Evolutionary conservation across 2,329 filamentous ascomycete genomes (phyloP), one percentile per base, ranked within the genome.

Genomic region (Xylariaceae sp.): DNA sequence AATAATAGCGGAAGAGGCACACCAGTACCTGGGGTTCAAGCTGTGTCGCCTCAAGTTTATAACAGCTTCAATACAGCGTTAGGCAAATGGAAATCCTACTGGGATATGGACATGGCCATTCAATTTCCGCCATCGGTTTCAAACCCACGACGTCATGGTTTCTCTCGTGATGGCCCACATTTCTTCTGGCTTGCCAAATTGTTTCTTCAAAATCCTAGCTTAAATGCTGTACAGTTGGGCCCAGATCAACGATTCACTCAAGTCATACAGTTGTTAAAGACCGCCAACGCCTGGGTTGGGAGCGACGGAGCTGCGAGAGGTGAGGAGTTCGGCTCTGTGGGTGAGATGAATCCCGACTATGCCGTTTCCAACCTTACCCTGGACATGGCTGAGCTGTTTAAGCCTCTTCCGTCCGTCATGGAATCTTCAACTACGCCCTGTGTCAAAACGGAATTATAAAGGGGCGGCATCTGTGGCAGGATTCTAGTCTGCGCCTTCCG

Each of bases 151-250:
- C 82, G 87, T 13, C 80, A 85, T 59, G 87, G 88, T 0, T 90
- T 90, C 69, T 89, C 84, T 48, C 76, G 86, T 43, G 87, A 91
- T 62, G 87, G 81, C 1, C 81, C 89, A 11, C 86, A 89, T 63
- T 91, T 87, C 68, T 91, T 86, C 73, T 91, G 84, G 79, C 77
- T 91, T 35, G 87, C 85, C 13, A 86, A 81, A 56, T 81, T 83
- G 63, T 77, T 89, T 64, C 72, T 90, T 48, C 82, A 84, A 66
- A 81, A 82, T 55, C 81, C 80, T 15, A 74, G 77, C 21, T 67
- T 75, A 10, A 71, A 76, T 24, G 81, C 86, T 60, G 77, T 83
- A 65, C 75, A 80, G 36, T 72, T 81, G 63, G 71, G 78, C 11
- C 74, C 83, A n/a, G 84, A 89, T 60, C 70, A 77, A 51, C 79